Evolutionary conservation across 1,284 basidiomycete species (phyloP), one percentile per base, ranked within the genome.

Genomic region (Apiotrichum sp.): DNA sequence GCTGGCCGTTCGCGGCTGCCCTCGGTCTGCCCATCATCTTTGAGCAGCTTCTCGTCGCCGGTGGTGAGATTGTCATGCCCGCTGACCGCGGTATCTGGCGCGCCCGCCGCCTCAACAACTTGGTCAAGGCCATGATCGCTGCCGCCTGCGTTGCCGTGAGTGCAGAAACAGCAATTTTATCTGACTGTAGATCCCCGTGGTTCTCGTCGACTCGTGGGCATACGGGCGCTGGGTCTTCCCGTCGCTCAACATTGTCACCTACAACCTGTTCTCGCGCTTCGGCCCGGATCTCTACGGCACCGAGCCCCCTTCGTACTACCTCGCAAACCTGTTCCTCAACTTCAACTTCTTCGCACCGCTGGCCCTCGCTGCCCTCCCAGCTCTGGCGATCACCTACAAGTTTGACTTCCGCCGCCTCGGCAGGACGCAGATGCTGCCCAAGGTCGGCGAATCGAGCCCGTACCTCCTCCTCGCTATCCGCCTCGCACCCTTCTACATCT

Each of bases 1-100:
- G 95, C 14, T 98, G 96, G 96, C 96, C 96, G 1, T 99, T 98
- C 72, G 82, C 89, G 9, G 80, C 93, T 3, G 84, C 89, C 0
- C 80, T 98, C 4, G 84, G 89, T 0, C 73, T 95, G 11, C 96
- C 96, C 0, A 96, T 95, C 66, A 84, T 96, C 3, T 71, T 91
- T 55, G 96, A 98, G 72, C 91, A 98, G 73, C 78, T 98, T 14
- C 87, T 93, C 68, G 68, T 96, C 11, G 81, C 79, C 47, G 86
- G 87, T 11, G 83, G 82, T 6, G 89, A 93, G 68, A 78, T 80
- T 44, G 83, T 90, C n/a, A 72, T 81, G 2, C 73, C 83, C 0
- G 75, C 79, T 35, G 79, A 75, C 14, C 56, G 57, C n/a, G 72
- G 75, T 4, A 53, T 49, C 9, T 89, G 89, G 87, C 77, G 83